A percentile compares a stretch with the other conserved stretches of the same genome.
These are phyloP conservation scores for Oryza meyeriana DNA, from an alignment of 176 grass and related monocot species.

Conservation along the genomic window DNA sequence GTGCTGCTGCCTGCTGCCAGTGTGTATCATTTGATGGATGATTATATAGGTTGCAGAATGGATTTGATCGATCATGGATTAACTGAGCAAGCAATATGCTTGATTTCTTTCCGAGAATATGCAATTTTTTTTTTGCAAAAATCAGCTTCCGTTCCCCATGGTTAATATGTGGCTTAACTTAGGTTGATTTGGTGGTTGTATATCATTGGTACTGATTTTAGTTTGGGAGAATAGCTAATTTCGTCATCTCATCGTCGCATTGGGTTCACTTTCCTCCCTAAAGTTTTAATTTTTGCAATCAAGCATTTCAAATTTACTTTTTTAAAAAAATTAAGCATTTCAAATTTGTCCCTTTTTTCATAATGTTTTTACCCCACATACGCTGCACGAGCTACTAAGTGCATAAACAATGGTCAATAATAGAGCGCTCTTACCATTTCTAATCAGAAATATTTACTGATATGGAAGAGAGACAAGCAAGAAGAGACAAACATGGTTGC, in stretches of 20 bases:
- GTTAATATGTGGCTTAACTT: no score
- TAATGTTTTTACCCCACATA: background rate
- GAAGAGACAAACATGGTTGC: no score
- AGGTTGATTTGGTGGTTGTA: no score
- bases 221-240: background rate
- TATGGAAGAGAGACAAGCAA: no score
- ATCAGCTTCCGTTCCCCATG: no score
- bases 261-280: background rate
- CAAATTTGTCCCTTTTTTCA: background rate
- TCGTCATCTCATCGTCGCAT: background rate
- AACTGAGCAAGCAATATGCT: background rate
- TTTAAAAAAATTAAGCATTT: background rate
- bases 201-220: background rate
- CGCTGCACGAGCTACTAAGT: no score
- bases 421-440: no score
- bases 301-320: background rate
- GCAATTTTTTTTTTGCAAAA: no score
- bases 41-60: background rate
- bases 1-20: background rate
- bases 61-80: background rate
- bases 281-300: background rate
- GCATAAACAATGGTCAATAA: no score
- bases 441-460: no score
- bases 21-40: background rate
- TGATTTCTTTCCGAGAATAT: background rate